These are phyloP conservation scores for Eutypa lata DNA, from an alignment of 2,329 filamentous ascomycete genomes.

Conservation along the genomic window DNA sequence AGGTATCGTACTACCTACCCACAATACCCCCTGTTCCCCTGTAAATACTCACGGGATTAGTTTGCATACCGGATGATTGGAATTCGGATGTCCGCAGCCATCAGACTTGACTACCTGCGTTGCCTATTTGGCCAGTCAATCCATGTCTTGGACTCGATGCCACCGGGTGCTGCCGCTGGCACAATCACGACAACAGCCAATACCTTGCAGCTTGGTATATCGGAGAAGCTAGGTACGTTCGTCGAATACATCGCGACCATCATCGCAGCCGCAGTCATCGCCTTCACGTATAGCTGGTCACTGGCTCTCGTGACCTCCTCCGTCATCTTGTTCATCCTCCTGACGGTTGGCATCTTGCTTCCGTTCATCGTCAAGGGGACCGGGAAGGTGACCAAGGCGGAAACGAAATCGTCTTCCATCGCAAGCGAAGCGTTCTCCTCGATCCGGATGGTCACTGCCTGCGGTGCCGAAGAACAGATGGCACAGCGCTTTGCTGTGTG, in stretches of 20 bases:
- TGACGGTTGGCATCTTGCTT: conserved; percentile 46
- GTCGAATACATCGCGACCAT: conserved; percentile 54
- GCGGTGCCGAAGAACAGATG: conserved; percentile 56
- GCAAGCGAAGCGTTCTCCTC: conserved; percentile 60
- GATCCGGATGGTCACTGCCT: conserved; percentile 61
- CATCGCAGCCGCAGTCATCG: conserved; percentile 49
- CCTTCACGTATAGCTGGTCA: conserved; percentile 56
- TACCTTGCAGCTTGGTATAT: conserved; percentile 62
- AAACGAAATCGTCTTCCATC: conserved; percentile 55
- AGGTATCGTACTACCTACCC: conserved; percentile 31
- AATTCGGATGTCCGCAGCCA: conserved; percentile 57
- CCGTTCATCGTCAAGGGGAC: conserved; percentile 56
- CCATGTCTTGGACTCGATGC: conserved; percentile 64
- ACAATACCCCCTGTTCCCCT: not conserved
- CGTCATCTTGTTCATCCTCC: conserved; percentile 52
- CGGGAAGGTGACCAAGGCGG: conserved; percentile 44
- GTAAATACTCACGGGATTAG: conserved; percentile 26
- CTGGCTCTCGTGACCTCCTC: conserved; percentile 58
- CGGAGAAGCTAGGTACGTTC: conserved; percentile 59
- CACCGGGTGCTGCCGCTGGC: conserved; percentile 57
- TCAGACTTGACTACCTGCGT: conserved; percentile 63
- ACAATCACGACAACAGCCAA: conserved; percentile 65
- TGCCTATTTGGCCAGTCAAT: conserved; percentile 64
- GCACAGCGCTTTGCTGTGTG: conserved; percentile 51
- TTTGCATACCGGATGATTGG: conserved; percentile 61